Percentiles rank a stretch among this genome's conserved stretches.
phyloP scores from a whole-genome alignment of 352 stramenopile genomes.

The Globisporangium heterothallicum region DNA sequence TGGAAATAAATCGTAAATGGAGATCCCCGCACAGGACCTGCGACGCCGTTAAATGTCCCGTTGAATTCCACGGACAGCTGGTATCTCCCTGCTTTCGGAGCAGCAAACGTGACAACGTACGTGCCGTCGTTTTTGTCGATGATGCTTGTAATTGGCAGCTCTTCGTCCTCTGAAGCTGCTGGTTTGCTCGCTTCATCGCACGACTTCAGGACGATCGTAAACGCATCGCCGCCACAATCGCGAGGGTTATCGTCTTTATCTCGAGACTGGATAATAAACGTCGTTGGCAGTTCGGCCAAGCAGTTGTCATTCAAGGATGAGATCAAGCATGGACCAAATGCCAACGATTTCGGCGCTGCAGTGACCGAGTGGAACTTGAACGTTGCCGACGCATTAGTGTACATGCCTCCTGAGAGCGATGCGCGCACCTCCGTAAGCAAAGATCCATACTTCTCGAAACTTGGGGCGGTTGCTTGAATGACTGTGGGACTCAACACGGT shows the following conservation, averaged over 20 bases:
- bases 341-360: slow-evolving; percentile 84
- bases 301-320: slow-evolving; percentile 53
- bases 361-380: slow-evolving; percentile 95
- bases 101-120: slow-evolving; percentile 91
- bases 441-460: slow-evolving; percentile 93
- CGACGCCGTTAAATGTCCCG: slow-evolving; percentile 91
- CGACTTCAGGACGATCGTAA: slow-evolving; percentile 67
- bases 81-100: slow-evolving; percentile 78
- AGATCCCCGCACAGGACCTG: slow-evolving; percentile 91
- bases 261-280: slow-evolving; percentile 90
- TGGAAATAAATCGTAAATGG: slow-evolving; percentile 77
- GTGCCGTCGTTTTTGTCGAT: slow-evolving; percentile 92
- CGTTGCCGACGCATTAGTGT: slow-evolving; percentile 87
- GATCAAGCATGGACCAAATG: slow-evolving; percentile 90
- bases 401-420: slow-evolving; percentile 86
- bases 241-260: slow-evolving; percentile 88
- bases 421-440: slow-evolving; percentile 87
- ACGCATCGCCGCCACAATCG: slow-evolving; percentile 94
- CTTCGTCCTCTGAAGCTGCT: slow-evolving; percentile 15
- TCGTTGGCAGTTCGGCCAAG: slow-evolving; percentile 65
- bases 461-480: slow-evolving; percentile 89
- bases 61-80: slow-evolving; percentile 87
- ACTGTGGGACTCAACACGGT: slow-evolving; percentile 80
- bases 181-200: slow-evolving; percentile 29
- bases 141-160: slow-evolving; percentile 33